Conservation (phyloP, 345 rosid species). For the Syzygium oleosum region DNA sequence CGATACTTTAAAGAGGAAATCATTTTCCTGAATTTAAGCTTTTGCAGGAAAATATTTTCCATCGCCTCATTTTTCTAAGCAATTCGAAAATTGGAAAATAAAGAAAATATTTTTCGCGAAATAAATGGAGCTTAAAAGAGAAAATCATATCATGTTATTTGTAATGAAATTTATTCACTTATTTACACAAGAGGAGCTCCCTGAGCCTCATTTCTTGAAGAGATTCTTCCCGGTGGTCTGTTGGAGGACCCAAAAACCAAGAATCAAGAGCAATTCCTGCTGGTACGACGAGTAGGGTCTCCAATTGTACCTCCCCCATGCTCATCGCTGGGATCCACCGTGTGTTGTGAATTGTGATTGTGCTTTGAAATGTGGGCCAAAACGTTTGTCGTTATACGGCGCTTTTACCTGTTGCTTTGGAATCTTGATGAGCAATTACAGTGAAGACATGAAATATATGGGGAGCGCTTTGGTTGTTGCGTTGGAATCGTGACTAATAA, state of each 20-base stretch:
- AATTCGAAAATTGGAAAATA: no score
- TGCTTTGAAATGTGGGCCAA: not conserved
- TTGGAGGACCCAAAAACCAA: conserved; percentile 18
- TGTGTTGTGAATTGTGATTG: not conserved
- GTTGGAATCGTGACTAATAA: not conserved
- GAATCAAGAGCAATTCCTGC: conserved; percentile 53
- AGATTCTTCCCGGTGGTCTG: conserved; percentile 74
- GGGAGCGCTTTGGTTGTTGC: not conserved
- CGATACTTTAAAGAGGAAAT: no score
- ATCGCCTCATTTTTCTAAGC: no score
- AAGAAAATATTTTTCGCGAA: no score
- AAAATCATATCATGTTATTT: not conserved
- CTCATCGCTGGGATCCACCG: conserved; percentile 44
- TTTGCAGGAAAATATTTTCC: no score
- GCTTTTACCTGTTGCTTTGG: not conserved
- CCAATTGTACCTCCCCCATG: conserved; percentile 42
- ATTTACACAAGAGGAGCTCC: conserved; percentile 59
- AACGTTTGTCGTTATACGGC: not conserved
- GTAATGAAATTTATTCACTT: not conserved
- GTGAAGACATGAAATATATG: not conserved
- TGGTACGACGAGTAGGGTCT: conserved; percentile 81
- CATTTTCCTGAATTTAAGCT: no score
- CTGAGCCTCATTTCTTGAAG: conserved; percentile 65
- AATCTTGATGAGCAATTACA: not conserved
- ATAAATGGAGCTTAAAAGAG: not conserved